phyloP scores from a whole-genome alignment of 2,329 filamentous ascomycete species.

The Coniochaeta hoffmannii region DNA sequence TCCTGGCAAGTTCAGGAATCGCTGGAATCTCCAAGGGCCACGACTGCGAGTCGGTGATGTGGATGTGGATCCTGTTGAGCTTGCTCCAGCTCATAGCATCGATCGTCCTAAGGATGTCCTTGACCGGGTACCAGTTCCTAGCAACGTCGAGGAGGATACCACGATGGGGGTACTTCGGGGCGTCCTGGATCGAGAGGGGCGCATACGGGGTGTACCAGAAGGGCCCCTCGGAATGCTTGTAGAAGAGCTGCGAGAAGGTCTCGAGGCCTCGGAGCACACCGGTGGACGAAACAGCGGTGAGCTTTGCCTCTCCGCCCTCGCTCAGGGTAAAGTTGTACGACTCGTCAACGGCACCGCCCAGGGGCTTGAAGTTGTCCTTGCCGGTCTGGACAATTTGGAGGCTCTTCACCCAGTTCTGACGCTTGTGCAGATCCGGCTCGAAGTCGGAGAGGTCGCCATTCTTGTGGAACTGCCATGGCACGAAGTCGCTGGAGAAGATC shows the following conservation, averaged over 20 bases:
- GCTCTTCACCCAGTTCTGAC: constrained; percentile 45
- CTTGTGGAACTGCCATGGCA: constrained; percentile 71
- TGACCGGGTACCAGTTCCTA: constrained; percentile 61
- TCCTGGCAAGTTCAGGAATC: constrained; percentile 61
- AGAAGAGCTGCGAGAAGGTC: constrained; percentile 76
- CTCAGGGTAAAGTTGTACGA: constrained; percentile 63
- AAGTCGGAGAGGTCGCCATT: constrained; percentile 49
- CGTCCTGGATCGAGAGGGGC: constrained; percentile 65
- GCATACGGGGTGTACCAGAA: constrained; percentile 61
- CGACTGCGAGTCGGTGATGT: constrained; percentile 76
- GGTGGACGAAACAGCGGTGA: constrained; percentile 57
- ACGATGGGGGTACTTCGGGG: constrained; percentile 67
- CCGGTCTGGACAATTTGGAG: constrained; percentile 56
- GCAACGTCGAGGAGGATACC: constrained; percentile 75
- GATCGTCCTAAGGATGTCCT: constrained; percentile 66
- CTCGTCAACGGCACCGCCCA: constrained; percentile 62
- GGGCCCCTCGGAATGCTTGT: constrained; percentile 52
- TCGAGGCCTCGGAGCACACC: constrained; percentile 69
- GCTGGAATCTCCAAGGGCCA: constrained; percentile 78
- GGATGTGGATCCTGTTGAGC: constrained; percentile 74
- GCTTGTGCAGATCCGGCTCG: constrained; percentile 47
- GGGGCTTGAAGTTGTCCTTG: constrained; percentile 53
- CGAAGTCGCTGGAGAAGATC: constrained; percentile 61
- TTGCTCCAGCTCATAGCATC: constrained; percentile 74
- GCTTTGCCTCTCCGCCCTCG: constrained; percentile 48